phyloP scores from a whole-genome alignment of 2,329 filamentous ascomycete genomes.

The Colletotrichum sp. region DNA sequence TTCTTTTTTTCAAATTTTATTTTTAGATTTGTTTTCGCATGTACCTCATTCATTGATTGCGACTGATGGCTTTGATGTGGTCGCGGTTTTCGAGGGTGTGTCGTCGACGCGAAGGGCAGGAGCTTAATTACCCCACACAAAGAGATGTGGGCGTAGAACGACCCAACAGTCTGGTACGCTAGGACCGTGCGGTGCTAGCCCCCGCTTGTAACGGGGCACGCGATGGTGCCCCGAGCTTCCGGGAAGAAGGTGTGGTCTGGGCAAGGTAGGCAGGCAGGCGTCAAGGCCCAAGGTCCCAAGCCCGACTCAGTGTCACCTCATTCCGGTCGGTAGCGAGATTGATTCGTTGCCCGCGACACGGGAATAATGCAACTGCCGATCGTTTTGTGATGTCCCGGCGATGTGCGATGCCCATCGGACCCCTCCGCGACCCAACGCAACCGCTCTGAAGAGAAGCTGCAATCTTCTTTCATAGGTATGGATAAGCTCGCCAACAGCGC shows the following conservation, averaged over 20 bases:
- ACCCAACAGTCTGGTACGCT: neutral
- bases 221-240: neutral
- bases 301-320: neutral
- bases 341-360: neutral
- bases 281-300: neutral
- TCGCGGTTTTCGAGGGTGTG: neutral
- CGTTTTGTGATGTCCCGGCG: neutral
- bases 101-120: neutral
- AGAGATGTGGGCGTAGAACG: neutral
- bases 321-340: neutral
- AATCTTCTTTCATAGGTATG: neutral
- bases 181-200: neutral
- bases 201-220: neutral
- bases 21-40: neutral
- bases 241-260: neutral
- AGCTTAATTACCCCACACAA: neutral
- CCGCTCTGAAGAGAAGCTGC: neutral
- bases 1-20: neutral
- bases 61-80: neutral
- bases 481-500: neutral
- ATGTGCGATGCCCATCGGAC: neutral
- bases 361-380: neutral
- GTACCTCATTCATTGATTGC: neutral
- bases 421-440: neutral
- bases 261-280: neutral